Conservation (phyloP, 2,329 filamentous ascomycete species). For the Epichloe amarillans region DNA sequence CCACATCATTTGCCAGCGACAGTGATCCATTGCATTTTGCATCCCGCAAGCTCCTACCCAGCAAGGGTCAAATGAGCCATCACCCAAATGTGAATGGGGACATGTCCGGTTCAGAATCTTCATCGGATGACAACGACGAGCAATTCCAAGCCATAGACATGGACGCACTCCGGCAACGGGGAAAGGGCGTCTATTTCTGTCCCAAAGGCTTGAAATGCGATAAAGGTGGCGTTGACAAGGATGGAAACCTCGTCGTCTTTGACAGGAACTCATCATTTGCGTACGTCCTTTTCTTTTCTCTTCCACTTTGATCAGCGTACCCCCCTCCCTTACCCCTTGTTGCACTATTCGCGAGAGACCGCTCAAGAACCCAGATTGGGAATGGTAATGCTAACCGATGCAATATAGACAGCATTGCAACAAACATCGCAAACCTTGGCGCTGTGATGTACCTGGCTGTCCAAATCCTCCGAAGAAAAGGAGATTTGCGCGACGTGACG, state of each 20-base stretch:
- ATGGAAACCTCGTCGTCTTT: conserved; percentile 24
- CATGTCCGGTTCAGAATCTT: conserved; percentile 15
- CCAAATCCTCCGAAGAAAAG: conserved; percentile 29
- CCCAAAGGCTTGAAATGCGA: conserved; percentile 22
- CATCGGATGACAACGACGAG: conserved; percentile 19
- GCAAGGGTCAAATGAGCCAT: conserved; percentile 8
- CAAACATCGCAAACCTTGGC: conserved; percentile 29
- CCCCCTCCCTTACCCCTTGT: neutral
- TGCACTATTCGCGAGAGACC: neutral
- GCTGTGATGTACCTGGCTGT: conserved; percentile 24
- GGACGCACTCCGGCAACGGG: conserved; percentile 25
- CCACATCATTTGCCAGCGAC: conserved; percentile 9
- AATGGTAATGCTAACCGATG: conserved; percentile 2
- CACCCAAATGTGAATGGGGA: conserved; percentile 5
- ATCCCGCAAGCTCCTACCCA: conserved; percentile 13
- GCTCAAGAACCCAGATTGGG: neutral
- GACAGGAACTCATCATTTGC: conserved; percentile 29
- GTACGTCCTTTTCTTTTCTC: conserved; percentile 12
- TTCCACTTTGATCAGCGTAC: neutral
- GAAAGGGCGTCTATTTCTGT: conserved; percentile 25
- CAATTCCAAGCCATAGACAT: conserved; percentile 24
- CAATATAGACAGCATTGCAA: conserved; percentile 26
- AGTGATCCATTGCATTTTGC: conserved; percentile 11
- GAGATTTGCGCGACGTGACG: conserved; percentile 27
- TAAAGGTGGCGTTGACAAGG: conserved; percentile 27